These are phyloP conservation scores for Inonotus hispidus DNA, from an alignment of 1,284 basidiomycete species.

Conservation along the genomic window DNA sequence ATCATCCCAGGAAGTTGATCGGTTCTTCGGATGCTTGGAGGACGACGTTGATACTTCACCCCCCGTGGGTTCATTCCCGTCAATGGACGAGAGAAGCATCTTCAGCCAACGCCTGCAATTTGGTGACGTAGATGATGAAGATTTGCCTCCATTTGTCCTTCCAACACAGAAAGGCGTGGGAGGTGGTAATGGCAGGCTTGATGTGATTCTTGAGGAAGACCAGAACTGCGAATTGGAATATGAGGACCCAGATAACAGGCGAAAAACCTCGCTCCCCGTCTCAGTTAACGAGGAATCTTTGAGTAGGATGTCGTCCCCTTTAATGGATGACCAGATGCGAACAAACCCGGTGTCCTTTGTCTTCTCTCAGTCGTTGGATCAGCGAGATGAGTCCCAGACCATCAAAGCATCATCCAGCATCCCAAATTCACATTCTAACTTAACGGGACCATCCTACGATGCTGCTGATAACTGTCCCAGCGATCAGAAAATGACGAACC, in stretches of 20 bases:
- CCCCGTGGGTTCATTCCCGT: slow-evolving; percentile 16
- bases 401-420: neutral
- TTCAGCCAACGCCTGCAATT: slow-evolving; percentile 17
- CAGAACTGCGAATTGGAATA: slow-evolving; percentile 35
- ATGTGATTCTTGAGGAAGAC: slow-evolving; percentile 41
- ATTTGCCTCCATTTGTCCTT: slow-evolving; percentile 37
- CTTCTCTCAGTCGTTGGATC: slow-evolving; percentile 21
- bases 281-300: slow-evolving; percentile 23
- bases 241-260: slow-evolving; percentile 49
- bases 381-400: slow-evolving; percentile 11
- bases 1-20: slow-evolving; percentile 47
- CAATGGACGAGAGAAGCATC: slow-evolving; percentile 10
- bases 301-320: slow-evolving; percentile 21
- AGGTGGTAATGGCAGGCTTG: slow-evolving; percentile 24
- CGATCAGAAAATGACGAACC: too few relatives aligned
- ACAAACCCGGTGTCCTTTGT: slow-evolving; percentile 27
- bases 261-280: slow-evolving; percentile 67
- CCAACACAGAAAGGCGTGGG: slow-evolving; percentile 37
- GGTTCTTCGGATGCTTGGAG: slow-evolving; percentile 64
- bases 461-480: too few relatives aligned
- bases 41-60: slow-evolving; percentile 42
- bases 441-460: too few relatives aligned
- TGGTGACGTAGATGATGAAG: slow-evolving; percentile 10
- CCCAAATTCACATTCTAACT: neutral
- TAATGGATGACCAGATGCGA: slow-evolving; percentile 30